Percentiles rank a stretch among this genome's conserved stretches.
Conservation (phyloP, 2,329 filamentous ascomycete genomes). For the Colletotrichum ledebouriae region DNA sequence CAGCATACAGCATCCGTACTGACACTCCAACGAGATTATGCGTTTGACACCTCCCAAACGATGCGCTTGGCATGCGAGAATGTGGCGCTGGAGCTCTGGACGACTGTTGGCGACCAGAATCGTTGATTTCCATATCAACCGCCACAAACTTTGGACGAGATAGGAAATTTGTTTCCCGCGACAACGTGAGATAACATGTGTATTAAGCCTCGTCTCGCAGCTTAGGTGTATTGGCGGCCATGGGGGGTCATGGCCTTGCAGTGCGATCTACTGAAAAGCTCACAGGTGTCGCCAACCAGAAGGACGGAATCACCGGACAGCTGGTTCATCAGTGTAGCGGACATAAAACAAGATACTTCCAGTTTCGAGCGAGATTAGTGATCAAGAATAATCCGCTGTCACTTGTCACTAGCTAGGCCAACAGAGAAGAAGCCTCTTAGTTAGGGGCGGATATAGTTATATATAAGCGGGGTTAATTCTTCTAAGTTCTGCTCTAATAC, state of each 20-base stretch:
- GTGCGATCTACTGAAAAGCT: constrained; percentile 16
- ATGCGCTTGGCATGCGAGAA: constrained; percentile 22
- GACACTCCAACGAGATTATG: too few relatives aligned
- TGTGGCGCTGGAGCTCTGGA: background rate
- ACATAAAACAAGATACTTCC: background rate
- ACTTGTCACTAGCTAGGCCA: constrained; percentile 9
- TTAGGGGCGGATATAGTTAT: too few relatives aligned
- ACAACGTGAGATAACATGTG: constrained; percentile 1
- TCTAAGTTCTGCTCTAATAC: too few relatives aligned
- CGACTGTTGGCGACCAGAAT: constrained; percentile 14
- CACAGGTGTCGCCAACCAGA: constrained; percentile 11
- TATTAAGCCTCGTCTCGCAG: background rate
- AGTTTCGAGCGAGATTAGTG: background rate
- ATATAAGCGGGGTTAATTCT: too few relatives aligned
- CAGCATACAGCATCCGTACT: too few relatives aligned
- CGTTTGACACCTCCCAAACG: constrained; percentile 11
- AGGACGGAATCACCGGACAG: constrained; percentile 8
- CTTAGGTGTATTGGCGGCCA: constrained; percentile 14
- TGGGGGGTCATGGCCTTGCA: constrained; percentile 1
- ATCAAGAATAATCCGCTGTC: constrained; percentile 9
- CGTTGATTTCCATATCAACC: constrained; percentile 13
- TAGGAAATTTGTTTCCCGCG: constrained; percentile 23
- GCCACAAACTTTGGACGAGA: constrained; percentile 15
- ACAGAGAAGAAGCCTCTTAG: too few relatives aligned
- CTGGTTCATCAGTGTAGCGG: background rate